phyloP scores from a whole-genome alignment of 2,329 filamentous ascomycete species.

The Exophiala lecanii-corni region DNA sequence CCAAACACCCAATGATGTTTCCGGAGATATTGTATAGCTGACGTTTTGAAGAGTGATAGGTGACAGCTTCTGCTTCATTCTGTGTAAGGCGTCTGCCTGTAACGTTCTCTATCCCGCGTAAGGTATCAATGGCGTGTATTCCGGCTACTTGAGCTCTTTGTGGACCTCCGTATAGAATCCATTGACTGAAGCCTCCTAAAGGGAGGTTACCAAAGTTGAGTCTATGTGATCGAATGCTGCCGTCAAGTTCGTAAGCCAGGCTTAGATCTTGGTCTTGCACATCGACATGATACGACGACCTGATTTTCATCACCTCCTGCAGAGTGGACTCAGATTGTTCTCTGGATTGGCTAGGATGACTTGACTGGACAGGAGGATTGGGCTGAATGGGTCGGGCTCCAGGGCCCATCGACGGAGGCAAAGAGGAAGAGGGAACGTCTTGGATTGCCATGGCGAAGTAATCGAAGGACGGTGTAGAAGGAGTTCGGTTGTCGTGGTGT shows the following conservation, averaged over 20 bases:
- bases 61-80: slow-evolving; percentile 24
- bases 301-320: slow-evolving; percentile 10
- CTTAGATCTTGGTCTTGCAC: slow-evolving; percentile 15
- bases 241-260: slow-evolving; percentile 23
- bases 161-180: slow-evolving; percentile 19
- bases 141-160: slow-evolving; percentile 14
- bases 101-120: slow-evolving; percentile 21
- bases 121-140: slow-evolving; percentile 19
- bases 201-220: slow-evolving; percentile 24
- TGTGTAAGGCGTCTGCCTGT: slow-evolving; percentile 17
- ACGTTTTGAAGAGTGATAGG: slow-evolving; percentile 18
- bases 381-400: slow-evolving; percentile 22
- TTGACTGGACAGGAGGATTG: no score
- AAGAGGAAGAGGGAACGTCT: slow-evolving; percentile 15
- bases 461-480: no score
- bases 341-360: no score
- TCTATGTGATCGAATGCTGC: slow-evolving; percentile 14
- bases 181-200: slow-evolving; percentile 16
- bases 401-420: slow-evolving; percentile 25
- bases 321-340: slow-evolving; percentile 1
- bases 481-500: no score
- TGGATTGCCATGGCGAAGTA: slow-evolving; percentile 15
- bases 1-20: slow-evolving; percentile 4
- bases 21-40: slow-evolving; percentile 14
- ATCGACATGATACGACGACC: slow-evolving; percentile 19